Evolutionary conservation across 75 land plant species (phyloP).

Genomic region (Pinus taeda): DNA sequence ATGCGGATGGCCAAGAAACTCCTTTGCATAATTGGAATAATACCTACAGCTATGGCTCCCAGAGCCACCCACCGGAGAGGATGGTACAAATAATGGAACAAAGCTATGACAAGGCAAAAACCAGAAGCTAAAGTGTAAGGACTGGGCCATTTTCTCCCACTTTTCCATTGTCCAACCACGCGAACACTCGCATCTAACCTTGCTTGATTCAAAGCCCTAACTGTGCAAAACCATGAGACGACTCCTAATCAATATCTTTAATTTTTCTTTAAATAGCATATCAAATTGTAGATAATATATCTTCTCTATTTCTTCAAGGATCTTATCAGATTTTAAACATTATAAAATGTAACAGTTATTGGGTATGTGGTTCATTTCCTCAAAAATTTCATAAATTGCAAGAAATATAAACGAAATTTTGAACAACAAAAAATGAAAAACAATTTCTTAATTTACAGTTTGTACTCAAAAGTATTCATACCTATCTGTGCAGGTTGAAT

Average conservation of each 20-base stretch:
- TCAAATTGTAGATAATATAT: neutral
- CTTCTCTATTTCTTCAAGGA: no score
- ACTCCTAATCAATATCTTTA: neutral
- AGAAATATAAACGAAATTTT: no score
- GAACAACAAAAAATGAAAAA: no score
- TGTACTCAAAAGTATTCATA: constrained; percentile 3
- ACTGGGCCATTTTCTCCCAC: constrained; percentile 69
- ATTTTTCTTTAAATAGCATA: neutral
- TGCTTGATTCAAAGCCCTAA: constrained; percentile 73
- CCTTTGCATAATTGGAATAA: constrained; percentile 48
- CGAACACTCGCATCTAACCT: constrained; percentile 76
- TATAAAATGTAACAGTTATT: no score
- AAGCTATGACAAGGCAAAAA: constrained; percentile 38
- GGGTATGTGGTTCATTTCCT: no score
- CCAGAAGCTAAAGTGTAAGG: constrained; percentile 66
- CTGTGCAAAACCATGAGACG: constrained; percentile 23
- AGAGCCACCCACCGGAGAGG: constrained; percentile 80
- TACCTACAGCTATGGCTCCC: constrained; percentile 67
- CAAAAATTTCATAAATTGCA: no score
- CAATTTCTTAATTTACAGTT: no score
- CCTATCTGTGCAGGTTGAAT: constrained; percentile 58
- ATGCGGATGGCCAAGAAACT: constrained; percentile 43
- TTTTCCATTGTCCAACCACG: constrained; percentile 34
- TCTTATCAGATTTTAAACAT: no score
- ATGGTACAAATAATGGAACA: constrained; percentile 45